Conservation (phyloP, 345 rosid species). For the Salix purpurea region DNA sequence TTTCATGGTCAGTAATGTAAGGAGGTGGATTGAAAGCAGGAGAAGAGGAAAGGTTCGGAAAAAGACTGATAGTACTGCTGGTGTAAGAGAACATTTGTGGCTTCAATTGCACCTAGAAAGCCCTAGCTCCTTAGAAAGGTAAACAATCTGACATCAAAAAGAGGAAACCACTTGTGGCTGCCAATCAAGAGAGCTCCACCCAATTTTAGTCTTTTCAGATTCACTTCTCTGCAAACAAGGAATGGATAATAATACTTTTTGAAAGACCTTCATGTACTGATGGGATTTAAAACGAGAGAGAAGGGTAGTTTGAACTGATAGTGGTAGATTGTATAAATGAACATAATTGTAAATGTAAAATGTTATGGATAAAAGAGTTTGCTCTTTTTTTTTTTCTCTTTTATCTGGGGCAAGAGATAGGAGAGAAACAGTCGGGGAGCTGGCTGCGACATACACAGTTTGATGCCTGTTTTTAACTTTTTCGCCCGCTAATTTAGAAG, state of each 20-base stretch:
- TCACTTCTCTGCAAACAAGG: background rate
- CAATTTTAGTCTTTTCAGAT: background rate
- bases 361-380: background rate
- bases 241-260: background rate
- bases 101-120: background rate
- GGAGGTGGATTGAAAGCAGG: slow-evolving; percentile 5
- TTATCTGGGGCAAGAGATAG: background rate
- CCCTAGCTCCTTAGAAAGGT: slow-evolving; percentile 6
- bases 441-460: background rate
- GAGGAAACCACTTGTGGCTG: background rate
- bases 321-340: too few relatives aligned
- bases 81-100: slow-evolving; percentile 28
- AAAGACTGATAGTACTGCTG: slow-evolving; percentile 5
- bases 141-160: background rate
- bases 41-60: slow-evolving; percentile 13
- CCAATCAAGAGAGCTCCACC: slow-evolving; percentile 5
- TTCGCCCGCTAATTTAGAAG: background rate
- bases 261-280: background rate
- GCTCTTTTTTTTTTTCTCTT: fast-evolving
- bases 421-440: background rate
- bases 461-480: background rate
- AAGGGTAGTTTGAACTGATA: too few relatives aligned
- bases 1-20: slow-evolving; percentile 7
- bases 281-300: too few relatives aligned
- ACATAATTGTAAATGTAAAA: background rate